These are phyloP conservation scores for Macaranga tanarius DNA, from an alignment of 441 rosid species.

Conservation along the genomic window DNA sequence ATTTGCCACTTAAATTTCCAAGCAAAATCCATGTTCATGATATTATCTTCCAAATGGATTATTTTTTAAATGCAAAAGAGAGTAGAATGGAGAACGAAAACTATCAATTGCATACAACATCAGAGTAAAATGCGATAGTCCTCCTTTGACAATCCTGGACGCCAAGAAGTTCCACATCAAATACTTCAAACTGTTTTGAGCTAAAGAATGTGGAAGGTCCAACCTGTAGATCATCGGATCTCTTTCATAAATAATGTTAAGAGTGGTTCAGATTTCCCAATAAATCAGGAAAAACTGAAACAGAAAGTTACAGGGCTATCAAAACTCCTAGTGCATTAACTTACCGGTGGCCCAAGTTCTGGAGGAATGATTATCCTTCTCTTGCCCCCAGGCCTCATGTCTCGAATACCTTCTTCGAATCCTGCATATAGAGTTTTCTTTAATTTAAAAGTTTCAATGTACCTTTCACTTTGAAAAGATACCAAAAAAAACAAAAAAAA, in stretches of 20 bases:
- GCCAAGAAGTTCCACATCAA: slow-evolving; percentile 78
- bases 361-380: slow-evolving; percentile 95
- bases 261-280: not conserved
- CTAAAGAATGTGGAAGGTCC: slow-evolving; percentile 98
- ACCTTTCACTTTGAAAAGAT: not conserved
- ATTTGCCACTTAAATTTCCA: not conserved
- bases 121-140: slow-evolving; percentile 89
- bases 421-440: slow-evolving; percentile 44
- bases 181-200: slow-evolving; percentile 89
- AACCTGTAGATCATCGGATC: slow-evolving; percentile 41
- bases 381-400: slow-evolving; percentile 90
- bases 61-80: not conserved
- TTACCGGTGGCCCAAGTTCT: slow-evolving; percentile 94
- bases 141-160: slow-evolving; percentile 75
- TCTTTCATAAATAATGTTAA: not conserved
- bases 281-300: not conserved
- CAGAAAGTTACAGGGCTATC: not conserved
- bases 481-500: no score
- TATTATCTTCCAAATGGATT: no score
- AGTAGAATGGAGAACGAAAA: not conserved
- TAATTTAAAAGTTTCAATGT: not conserved
- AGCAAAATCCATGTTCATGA: not conserved
- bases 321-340: slow-evolving; percentile 27
- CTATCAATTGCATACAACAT: slow-evolving; percentile 66
- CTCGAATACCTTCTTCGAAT: slow-evolving; percentile 83